Conservation (phyloP, 106 monocot species). For the Phalaenopsis equestris region DNA sequence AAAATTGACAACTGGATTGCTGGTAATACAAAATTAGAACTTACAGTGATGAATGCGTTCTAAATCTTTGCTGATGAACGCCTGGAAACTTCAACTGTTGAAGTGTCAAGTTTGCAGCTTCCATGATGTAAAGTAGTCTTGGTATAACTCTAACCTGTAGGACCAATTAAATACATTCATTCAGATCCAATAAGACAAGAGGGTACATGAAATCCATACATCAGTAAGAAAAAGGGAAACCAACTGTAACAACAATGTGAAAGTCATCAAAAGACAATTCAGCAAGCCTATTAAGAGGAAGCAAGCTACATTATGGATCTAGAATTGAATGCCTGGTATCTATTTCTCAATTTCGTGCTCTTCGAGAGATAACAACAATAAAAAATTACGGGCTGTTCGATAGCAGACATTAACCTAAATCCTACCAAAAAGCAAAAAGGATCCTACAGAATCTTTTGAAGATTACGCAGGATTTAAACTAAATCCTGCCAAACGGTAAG, state of each 20-base stretch:
- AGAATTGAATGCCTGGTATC: background rate
- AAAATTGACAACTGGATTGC: background rate
- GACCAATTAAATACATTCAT: background rate
- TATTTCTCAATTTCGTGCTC: background rate
- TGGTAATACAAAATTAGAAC: background rate
- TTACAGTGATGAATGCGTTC: conserved; percentile 3
- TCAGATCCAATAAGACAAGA: no score
- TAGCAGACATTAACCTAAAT: no score
- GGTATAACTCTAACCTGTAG: background rate
- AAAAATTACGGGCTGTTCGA: no score
- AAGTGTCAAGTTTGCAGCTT: conserved; percentile 6
- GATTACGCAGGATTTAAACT: no score
- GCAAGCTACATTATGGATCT: background rate
- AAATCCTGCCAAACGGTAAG: no score
- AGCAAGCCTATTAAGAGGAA: background rate
- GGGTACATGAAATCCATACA: no score
- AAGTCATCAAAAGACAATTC: background rate
- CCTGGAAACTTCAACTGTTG: conserved; percentile 1
- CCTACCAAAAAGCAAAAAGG: no score
- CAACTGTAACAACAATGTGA: no score
- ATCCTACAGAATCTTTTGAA: no score
- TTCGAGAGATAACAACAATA: background rate
- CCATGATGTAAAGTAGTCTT: conserved; percentile 9
- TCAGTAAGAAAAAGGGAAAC: no score
- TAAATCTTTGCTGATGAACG: conserved; percentile 4